Percentiles rank a stretch among this genome's conserved stretches.
These are phyloP conservation scores for Hypoxylon sp. DNA, from an alignment of 2,329 filamentous ascomycete genomes.

Conservation along the genomic window DNA sequence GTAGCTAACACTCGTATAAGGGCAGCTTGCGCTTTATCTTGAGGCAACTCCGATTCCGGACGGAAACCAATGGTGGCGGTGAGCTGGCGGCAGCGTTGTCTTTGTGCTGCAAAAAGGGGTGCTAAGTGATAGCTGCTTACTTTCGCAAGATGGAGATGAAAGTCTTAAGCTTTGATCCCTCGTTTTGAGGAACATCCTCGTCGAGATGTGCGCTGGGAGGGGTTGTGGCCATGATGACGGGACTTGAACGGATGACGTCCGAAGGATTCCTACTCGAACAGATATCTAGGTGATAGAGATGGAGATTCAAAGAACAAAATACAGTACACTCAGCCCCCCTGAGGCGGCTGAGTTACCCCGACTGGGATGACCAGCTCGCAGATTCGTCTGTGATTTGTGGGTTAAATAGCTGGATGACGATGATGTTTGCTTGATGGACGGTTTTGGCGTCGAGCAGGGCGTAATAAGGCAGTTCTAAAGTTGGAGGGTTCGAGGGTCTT, in stretches of 20 bases:
- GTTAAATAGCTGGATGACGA: conserved; percentile 15
- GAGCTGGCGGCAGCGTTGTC: conserved; percentile 14
- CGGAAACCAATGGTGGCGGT: conserved; percentile 34
- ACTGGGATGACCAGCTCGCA: conserved; percentile 32
- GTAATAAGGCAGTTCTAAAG: conserved; percentile 3
- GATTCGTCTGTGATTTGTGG: conserved; percentile 16
- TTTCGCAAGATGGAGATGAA: conserved; percentile 90
- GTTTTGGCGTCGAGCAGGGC: conserved; percentile 7
- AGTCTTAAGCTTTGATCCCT: conserved; percentile 89
- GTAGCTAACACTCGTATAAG: not conserved
- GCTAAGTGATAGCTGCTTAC: conserved; percentile 67
- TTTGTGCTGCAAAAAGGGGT: conserved; percentile 3
- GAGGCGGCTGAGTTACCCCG: conserved; percentile 31
- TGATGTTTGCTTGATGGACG: conserved; percentile 15
- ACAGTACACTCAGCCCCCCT: conserved; percentile 13
- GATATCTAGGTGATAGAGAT: conserved; percentile 4
- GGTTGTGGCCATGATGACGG: conserved; percentile 48
- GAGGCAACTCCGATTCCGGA: conserved; percentile 47
- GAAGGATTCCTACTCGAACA: conserved; percentile 12
- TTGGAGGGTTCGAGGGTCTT: conserved; percentile 23
- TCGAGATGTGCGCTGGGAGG: conserved; percentile 47
- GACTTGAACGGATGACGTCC: conserved; percentile 1
- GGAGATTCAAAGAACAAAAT: conserved; percentile 8
- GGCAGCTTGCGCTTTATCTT: conserved; percentile 12
- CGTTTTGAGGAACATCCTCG: conserved; percentile 69